Conservation (phyloP, 2,329 filamentous ascomycete genomes). For the Colletotrichum sansevieriae region DNA sequence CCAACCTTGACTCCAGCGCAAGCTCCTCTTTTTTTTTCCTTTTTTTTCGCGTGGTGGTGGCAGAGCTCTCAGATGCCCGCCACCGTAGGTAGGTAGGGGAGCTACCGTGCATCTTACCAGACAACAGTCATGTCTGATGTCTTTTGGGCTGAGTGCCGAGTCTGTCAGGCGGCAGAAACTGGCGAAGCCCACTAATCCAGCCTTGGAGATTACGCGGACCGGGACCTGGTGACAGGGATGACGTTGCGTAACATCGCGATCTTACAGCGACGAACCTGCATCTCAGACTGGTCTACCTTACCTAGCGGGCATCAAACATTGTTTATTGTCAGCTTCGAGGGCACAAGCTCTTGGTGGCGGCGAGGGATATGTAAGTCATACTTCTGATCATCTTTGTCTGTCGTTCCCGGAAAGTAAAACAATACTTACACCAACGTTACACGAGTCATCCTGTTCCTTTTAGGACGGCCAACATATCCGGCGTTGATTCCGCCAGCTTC, state of each 20-base stretch:
- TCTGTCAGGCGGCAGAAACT: slow-evolving; percentile 10
- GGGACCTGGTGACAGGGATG: slow-evolving; percentile 34
- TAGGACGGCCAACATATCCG: neutral
- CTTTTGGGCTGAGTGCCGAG: slow-evolving; percentile 1
- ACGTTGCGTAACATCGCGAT: slow-evolving; percentile 19
- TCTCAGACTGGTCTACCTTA: neutral
- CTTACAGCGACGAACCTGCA: slow-evolving; percentile 2
- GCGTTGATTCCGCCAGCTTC: slow-evolving; percentile 7
- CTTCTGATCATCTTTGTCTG: too few relatives aligned
- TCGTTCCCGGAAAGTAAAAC: neutral
- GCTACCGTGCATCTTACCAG: too few relatives aligned
- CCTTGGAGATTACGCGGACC: slow-evolving; percentile 41
- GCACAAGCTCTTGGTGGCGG: too few relatives aligned
- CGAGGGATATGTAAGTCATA: too few relatives aligned
- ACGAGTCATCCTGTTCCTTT: slow-evolving; percentile 3
- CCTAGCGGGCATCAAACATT: neutral
- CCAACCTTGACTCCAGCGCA: neutral
- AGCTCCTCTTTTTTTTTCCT: too few relatives aligned
- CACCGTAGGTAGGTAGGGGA: too few relatives aligned
- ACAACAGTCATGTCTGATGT: too few relatives aligned
- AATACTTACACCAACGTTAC: neutral
- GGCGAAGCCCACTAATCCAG: slow-evolving; percentile 26
- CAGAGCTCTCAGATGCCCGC: too few relatives aligned
- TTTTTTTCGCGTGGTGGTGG: neutral
- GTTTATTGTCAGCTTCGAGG: neutral